phyloP scores from a whole-genome alignment of 2,329 filamentous ascomycete genomes.

The Aspergillus latus region DNA sequence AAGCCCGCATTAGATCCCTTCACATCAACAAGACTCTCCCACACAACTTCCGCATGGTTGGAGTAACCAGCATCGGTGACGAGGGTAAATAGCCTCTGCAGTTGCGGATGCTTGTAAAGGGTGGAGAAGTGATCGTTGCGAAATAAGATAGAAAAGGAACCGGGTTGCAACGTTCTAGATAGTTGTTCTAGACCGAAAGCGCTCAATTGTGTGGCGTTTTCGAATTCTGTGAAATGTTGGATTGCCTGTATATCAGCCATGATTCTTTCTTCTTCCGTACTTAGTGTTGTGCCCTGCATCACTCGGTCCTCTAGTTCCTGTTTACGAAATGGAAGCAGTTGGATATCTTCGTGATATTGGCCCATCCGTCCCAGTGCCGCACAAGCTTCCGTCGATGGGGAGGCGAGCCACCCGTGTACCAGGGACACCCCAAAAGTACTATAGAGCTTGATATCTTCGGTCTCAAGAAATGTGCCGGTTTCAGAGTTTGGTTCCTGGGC shows the following conservation, averaged over 20 bases:
- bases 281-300: conserved; percentile 59
- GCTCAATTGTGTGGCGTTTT: conserved; percentile 84
- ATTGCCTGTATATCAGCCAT: conserved; percentile 83
- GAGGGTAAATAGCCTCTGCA: conserved; percentile 72
- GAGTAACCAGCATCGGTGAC: conserved; percentile 93
- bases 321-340: conserved; percentile 83
- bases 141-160: conserved; percentile 86
- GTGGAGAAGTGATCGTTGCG: conserved; percentile 97
- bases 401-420: conserved; percentile 88
- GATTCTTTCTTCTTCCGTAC: conserved; percentile 70
- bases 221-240: conserved; percentile 69
- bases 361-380: conserved; percentile 71
- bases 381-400: conserved; percentile 64
- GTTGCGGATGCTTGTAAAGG: conserved; percentile 81
- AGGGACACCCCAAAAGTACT: conserved; percentile 83
- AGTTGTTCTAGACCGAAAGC: conserved; percentile 76
- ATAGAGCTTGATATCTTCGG: conserved; percentile 85
- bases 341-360: conserved; percentile 85
- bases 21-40: conserved; percentile 89
- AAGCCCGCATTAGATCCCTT: conserved; percentile 80
- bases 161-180: conserved; percentile 67
- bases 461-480: conserved; percentile 81
- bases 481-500: conserved; percentile 34
- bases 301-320: conserved; percentile 85
- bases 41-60: conserved; percentile 85